Evolutionary conservation across 306 rosid genomes (phyloP).

Genomic region (Comarum palustre): DNA sequence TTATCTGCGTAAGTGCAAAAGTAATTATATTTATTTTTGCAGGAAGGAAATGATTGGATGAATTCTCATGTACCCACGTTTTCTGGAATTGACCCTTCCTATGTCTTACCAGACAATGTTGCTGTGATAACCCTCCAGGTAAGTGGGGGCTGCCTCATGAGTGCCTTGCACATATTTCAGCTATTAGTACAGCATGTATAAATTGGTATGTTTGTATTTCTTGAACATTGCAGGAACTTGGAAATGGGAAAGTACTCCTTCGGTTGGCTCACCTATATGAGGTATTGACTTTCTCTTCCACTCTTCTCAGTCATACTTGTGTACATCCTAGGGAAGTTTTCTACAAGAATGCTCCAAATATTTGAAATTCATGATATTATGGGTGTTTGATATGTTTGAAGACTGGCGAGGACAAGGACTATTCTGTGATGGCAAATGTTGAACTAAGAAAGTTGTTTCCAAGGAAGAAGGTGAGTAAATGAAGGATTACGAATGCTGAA

Average conservation of each 20-base stretch:
- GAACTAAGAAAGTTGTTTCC: conserved; percentile 73
- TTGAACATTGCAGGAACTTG: conserved; percentile 62
- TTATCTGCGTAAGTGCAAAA: conserved; percentile 2
- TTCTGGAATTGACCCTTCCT: conserved; percentile 67
- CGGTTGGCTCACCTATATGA: conserved; percentile 81
- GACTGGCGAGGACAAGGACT: conserved; percentile 79
- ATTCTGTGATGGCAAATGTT: conserved; percentile 57
- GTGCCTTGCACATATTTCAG: neutral
- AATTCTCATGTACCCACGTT: conserved; percentile 56
- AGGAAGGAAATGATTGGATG: conserved; percentile 67
- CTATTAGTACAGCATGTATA: neutral
- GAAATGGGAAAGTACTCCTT: conserved; percentile 67
- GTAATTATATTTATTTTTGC: conserved; percentile 20
- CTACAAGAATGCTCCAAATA: no score
- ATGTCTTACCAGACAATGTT: conserved; percentile 60
- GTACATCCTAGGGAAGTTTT: no score
- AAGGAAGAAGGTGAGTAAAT: conserved; percentile 45
- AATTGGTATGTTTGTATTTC: conserved; percentile 13
- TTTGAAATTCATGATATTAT: conserved; percentile 22
- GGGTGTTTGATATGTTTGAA: conserved; percentile 33
- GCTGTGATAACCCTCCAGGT: conserved; percentile 87
- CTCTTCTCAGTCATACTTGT: neutral
- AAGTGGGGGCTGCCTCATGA: neutral
- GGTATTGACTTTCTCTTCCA: conserved; percentile 39
- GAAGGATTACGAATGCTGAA: neutral